Evolutionary conservation across 345 rosid genomes (phyloP), one percentile per base, ranked within the genome.

Genomic region (Raphanus raphanistrum): DNA sequence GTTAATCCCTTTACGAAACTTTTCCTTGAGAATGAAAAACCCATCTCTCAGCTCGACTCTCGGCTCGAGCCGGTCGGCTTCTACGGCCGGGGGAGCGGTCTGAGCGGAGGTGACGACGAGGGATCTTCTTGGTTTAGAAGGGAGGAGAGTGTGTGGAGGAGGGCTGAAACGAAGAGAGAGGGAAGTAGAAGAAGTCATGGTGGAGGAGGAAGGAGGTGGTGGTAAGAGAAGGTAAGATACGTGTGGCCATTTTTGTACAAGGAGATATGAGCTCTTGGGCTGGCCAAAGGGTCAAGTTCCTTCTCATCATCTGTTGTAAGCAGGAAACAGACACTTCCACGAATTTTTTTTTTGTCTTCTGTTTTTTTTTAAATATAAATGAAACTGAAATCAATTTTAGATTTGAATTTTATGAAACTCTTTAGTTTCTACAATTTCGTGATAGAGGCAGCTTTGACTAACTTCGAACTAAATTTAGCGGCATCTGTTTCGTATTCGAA

Each of bases 1-100:
- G 43, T 90, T 94, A 26, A 94, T 87, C 2, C 98, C 96, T 70
- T 80, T 71, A 3, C 98, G 85, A 55, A 89, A 94, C 81, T 90
- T 92, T 85, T 94, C 97, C 84, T 92, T 94, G 82, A 94, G 85
- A 50, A 90, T 85, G 69, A 83, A 92, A 70, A 80, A 94, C 3
- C 97, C 97, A 78, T 88, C 89, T 71, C 48, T 86, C 84, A 88
- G 86, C 70, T 90, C 94, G 65, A 94, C 97, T 70, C 92, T 87
- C 0, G 97, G 94, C 79, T 92, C 97, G 76, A 92, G 80, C 76
- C 97, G 87, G 64, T 29, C 91, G 0, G 80, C 76, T 13, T 83
- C 96, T 0, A 87, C 85, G 31, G 71, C 78, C 79, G 1, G 75
- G 66, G 1, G 81, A 76, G 87, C 84, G 43, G 83, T 66, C 3